phyloP scores from a whole-genome alignment of 768 basidiomycete species.

The Suillus hirtellus region DNA sequence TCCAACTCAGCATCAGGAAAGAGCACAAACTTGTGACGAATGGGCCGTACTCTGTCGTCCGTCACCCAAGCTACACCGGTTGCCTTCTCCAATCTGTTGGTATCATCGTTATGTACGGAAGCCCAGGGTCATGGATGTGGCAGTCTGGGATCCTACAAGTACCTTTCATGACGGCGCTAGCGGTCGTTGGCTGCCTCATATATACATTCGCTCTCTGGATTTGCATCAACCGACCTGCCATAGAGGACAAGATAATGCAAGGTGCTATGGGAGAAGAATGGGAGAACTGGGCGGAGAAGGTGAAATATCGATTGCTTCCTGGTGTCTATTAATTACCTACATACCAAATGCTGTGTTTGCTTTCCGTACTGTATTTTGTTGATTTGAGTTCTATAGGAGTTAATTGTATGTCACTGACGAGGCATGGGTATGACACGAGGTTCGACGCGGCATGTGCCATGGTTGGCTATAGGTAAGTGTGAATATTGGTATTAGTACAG shows the following conservation, averaged over 20 bases:
- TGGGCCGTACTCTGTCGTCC: slow-evolving; percentile 31
- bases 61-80: slow-evolving; percentile 33
- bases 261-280: slow-evolving; percentile 34
- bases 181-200: background rate
- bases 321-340: slow-evolving; percentile 24
- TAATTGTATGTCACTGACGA: too few species aligned
- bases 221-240: slow-evolving; percentile 9
- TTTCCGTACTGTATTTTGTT: too few species aligned
- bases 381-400: too few species aligned
- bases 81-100: slow-evolving; percentile 11
- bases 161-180: background rate
- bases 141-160: slow-evolving; percentile 12
- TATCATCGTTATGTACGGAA: slow-evolving; percentile 5
- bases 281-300: slow-evolving; percentile 31
- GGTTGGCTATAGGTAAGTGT: too few species aligned
- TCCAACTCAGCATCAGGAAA: slow-evolving; percentile 25
- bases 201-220: background rate
- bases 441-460: too few species aligned
- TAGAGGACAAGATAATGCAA: slow-evolving; percentile 32
- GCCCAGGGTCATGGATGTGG: slow-evolving; percentile 17
- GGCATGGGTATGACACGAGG: too few species aligned
- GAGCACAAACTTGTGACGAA: slow-evolving; percentile 28
- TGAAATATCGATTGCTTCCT: slow-evolving; percentile 35
- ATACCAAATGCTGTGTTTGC: too few species aligned
- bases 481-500: too few species aligned